Evolutionary conservation across 768 basidiomycete species (phyloP).

Genomic region (Amanita rimosa): DNA sequence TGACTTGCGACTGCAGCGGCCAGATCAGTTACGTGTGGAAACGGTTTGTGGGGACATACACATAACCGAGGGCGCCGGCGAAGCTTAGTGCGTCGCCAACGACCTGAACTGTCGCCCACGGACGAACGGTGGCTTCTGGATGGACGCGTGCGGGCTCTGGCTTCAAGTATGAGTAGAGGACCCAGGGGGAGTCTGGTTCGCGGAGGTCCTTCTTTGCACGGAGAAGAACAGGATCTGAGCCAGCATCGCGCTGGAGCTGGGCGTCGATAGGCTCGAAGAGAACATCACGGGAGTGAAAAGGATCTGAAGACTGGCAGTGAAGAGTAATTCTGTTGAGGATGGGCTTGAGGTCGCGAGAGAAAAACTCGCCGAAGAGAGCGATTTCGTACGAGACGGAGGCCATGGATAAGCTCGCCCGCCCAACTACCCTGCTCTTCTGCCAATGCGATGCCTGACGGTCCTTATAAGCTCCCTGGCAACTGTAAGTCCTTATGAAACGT

Average conservation of each 20-base stretch:
- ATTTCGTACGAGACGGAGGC: slow-evolving; percentile 65
- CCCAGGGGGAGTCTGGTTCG: slow-evolving; percentile 55
- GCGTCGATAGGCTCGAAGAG: slow-evolving; percentile 75
- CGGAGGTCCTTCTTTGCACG: slow-evolving; percentile 68
- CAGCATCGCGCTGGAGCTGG: slow-evolving; percentile 46
- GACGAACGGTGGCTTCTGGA: slow-evolving; percentile 79
- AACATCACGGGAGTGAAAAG: slow-evolving; percentile 66
- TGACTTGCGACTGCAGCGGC: slow-evolving; percentile 39
- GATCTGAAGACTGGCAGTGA: slow-evolving; percentile 65
- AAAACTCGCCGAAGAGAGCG: slow-evolving; percentile 76
- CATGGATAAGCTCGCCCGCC: slow-evolving; percentile 19
- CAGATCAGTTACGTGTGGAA: not conserved
- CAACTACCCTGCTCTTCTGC: not conserved
- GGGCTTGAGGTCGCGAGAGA: slow-evolving; percentile 59
- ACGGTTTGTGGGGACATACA: slow-evolving; percentile 29
- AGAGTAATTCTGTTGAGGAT: slow-evolving; percentile 77
- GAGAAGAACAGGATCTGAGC: slow-evolving; percentile 55
- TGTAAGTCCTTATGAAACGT: slow-evolving; percentile 17
- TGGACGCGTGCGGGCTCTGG: slow-evolving; percentile 78
- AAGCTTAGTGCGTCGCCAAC: slow-evolving; percentile 73
- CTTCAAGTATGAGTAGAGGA: slow-evolving; percentile 70
- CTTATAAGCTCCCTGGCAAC: slow-evolving; percentile 11
- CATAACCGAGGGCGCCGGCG: slow-evolving; percentile 69
- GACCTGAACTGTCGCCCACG: slow-evolving; percentile 74
- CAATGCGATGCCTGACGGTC: slow-evolving; percentile 2